These are phyloP conservation scores for Tuber brumale DNA, from an alignment of 495 filamentous ascomycete species.

Conservation along the genomic window DNA sequence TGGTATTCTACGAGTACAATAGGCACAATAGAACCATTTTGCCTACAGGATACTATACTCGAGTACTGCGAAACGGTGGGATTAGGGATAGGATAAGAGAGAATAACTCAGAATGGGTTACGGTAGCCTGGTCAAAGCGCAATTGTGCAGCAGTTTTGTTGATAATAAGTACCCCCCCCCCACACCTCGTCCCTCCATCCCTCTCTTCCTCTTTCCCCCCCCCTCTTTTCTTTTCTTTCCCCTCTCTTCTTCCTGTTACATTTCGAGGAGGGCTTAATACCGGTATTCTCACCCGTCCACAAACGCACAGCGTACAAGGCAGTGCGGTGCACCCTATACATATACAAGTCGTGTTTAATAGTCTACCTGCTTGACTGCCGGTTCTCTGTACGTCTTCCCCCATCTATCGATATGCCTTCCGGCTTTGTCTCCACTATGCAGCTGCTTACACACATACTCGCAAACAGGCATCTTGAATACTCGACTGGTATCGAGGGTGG, in stretches of 20 bases:
- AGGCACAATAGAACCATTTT: background rate
- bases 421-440: conserved; percentile 14
- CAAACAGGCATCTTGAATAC: background rate
- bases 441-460: background rate
- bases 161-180: background rate
- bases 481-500: background rate
- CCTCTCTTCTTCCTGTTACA: background rate
- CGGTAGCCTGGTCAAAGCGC: background rate
- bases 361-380: conserved; percentile 18
- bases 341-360: background rate
- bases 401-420: conserved; percentile 13
- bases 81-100: background rate
- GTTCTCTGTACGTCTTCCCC: conserved; percentile 14
- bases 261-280: background rate
- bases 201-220: background rate
- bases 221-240: background rate
- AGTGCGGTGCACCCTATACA: background rate
- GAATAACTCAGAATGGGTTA: background rate
- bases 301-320: background rate
- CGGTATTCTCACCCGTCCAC: background rate
- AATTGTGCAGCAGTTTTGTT: background rate
- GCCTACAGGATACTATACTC: background rate
- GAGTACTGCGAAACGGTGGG: background rate
- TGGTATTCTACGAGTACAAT: no score
- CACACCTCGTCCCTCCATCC: background rate